Conservation (phyloP, 306 rosid genomes). For the Cucurbita ficifolia region DNA sequence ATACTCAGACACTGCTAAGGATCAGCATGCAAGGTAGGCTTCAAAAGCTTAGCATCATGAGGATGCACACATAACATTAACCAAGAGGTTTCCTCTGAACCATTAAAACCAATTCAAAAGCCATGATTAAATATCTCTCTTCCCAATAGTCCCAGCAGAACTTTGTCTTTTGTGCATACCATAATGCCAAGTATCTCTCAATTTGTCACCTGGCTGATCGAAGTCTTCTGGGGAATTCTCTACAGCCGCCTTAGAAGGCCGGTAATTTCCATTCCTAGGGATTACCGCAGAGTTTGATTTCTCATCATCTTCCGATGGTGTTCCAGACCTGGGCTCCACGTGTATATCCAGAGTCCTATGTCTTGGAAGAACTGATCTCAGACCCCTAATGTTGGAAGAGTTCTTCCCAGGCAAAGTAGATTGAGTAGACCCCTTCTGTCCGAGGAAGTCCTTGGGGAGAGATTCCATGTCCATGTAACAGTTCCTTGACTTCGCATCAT, state of each 20-base stretch:
- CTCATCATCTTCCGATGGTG: conserved; percentile 76
- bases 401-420: conserved; percentile 49
- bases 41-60: conserved; percentile 2
- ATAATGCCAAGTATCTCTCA: conserved; percentile 65
- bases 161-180: conserved; percentile 65
- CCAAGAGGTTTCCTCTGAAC: background rate
- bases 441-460: conserved; percentile 74
- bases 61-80: background rate
- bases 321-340: conserved; percentile 56
- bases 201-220: conserved; percentile 45
- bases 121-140: conserved; percentile 45
- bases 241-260: conserved; percentile 27
- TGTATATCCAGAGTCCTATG: conserved; percentile 65
- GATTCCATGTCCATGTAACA: conserved; percentile 85
- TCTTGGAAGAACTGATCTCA: conserved; percentile 62
- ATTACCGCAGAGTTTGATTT: conserved; percentile 25
- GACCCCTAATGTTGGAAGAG: conserved; percentile 49
- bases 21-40: background rate
- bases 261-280: conserved; percentile 61
- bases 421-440: conserved; percentile 38
- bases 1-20: background rate
- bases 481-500: conserved; percentile 67
- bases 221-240: conserved; percentile 60
- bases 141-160: conserved; percentile 47
- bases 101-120: conserved; percentile 7